Evolutionary conservation across 306 rosid species (phyloP), one percentile per base, ranked within the genome.

Genomic region (Rosa multiflora): DNA sequence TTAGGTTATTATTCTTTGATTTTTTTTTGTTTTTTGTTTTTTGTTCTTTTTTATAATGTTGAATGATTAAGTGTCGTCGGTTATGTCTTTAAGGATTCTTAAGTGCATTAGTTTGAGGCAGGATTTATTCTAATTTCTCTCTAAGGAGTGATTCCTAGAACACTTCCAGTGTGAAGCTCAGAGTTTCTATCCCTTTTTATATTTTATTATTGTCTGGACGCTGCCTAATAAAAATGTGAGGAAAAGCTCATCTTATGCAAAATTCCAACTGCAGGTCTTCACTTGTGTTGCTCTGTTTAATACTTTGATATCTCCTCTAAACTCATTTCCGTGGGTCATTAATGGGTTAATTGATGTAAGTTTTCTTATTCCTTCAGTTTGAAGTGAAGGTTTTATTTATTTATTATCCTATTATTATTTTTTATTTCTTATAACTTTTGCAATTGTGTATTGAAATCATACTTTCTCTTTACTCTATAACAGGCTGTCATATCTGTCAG

Each of bases 281-380:
- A 94, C 99, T 55, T 94, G 99, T 77, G 95, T 94, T 84, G 99
- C 99, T n/a, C 89, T 94, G 83, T 94, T 94, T 78, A 94, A 92
- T 79, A 88, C 92, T 52, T 72, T 94, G 83, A 94, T 94, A 72
- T 94, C 98, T 58, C 97, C 98, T 46, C 89, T 94, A 53, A 94
- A 94, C 85, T 94, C 99, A 61, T 92, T 94, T 83, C 97, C 99
- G 20, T 94, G 99, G 99, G 97, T 94, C 87, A 94, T 94, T 61
- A 94, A 94, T 78, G 99, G 99, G 80, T 78, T 94, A 86, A 94
- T 94, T 84, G 99, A 94, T 82, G 99, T 94, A 88, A 91, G 97
- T 86, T 77, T 73, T 76, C 69, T 37, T 35, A 49, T 58, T 43
- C 59, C 76, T 63, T 58, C 53, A 48, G 26, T 75, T 83, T 56